A percentile compares a stretch with the other conserved stretches of the same genome.
phyloP scores from a whole-genome alignment of 2,329 filamentous ascomycete genomes.

The Reticulascus tulasneorum region DNA sequence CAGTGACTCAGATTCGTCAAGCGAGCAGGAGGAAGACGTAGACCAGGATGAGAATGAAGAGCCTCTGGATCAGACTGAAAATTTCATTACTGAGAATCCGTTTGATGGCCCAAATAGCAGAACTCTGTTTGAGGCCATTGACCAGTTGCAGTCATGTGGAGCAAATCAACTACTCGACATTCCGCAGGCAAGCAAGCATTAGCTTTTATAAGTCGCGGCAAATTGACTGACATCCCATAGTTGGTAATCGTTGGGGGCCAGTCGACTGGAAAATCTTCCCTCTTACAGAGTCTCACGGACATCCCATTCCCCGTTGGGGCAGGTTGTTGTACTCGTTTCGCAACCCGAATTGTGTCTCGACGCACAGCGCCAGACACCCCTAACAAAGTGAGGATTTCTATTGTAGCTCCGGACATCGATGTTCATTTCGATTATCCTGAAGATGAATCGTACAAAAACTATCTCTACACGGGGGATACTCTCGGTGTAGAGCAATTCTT shows the following conservation, averaged over 20 bases:
- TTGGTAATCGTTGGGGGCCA: constrained; percentile 33
- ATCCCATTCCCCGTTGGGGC: constrained; percentile 30
- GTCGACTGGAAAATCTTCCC: constrained; percentile 33
- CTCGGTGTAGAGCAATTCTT: constrained; percentile 25
- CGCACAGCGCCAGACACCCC: constrained; percentile 22
- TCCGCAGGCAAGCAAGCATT: constrained; percentile 25
- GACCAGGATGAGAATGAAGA: too few species aligned
- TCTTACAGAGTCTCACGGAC: constrained; percentile 30
- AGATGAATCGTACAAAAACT: constrained; percentile 16
- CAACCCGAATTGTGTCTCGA: constrained; percentile 31
- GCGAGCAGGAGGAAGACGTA: too few species aligned
- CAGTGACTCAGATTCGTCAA: too few species aligned
- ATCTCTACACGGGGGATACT: constrained; percentile 15
- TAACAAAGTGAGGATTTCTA: constrained; percentile 26
- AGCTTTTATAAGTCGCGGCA: background rate
- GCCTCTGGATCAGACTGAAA: background rate
- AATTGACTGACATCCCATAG: constrained; percentile 12
- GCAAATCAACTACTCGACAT: constrained; percentile 24
- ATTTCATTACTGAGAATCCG: constrained; percentile 19
- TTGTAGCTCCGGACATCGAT: constrained; percentile 21
- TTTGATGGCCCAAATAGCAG: constrained; percentile 30
- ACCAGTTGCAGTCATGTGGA: constrained; percentile 27
- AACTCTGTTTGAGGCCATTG: constrained; percentile 31
- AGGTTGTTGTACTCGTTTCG: constrained; percentile 31
- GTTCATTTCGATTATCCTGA: constrained; percentile 16